These are phyloP conservation scores for Colletotrichum musicola DNA, from an alignment of 2,329 filamentous ascomycete species.

Conservation along the genomic window DNA sequence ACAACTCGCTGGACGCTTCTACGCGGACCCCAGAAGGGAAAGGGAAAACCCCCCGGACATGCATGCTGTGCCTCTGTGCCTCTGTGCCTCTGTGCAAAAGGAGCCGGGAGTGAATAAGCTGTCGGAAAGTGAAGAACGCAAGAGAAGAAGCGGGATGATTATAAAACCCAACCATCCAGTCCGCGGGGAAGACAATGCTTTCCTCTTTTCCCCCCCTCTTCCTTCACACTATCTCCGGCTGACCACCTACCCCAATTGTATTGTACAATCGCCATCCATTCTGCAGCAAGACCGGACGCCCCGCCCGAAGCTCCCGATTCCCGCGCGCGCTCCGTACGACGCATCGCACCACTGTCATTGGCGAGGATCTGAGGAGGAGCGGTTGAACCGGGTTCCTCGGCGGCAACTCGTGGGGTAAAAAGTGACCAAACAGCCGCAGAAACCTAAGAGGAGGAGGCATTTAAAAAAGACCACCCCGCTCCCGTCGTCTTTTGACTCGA, in stretches of 20 bases:
- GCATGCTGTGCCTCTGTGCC: background rate
- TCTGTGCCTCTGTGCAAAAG: background rate
- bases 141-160: no score
- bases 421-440: background rate
- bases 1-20: background rate
- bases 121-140: no score
- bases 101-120: background rate
- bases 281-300: background rate
- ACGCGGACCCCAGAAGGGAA: background rate
- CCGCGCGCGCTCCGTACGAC: background rate
- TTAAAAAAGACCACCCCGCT: no score
- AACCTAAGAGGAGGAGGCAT: background rate
- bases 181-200: no score
- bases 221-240: no score
- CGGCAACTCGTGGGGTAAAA: constrained; percentile 20
- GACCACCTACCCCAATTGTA: background rate
- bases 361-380: constrained; percentile 8
- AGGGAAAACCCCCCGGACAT: no score
- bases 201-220: no score
- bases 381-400: background rate
- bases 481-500: background rate
- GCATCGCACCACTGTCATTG: constrained; percentile 11
- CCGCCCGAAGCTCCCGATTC: background rate
- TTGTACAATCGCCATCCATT: background rate
- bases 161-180: no score